Percentiles rank a stretch among this genome's conserved stretches.
Evolutionary conservation across 2,329 filamentous ascomycete species (phyloP).

Genomic region (Plectosphaerella cucumerina): DNA sequence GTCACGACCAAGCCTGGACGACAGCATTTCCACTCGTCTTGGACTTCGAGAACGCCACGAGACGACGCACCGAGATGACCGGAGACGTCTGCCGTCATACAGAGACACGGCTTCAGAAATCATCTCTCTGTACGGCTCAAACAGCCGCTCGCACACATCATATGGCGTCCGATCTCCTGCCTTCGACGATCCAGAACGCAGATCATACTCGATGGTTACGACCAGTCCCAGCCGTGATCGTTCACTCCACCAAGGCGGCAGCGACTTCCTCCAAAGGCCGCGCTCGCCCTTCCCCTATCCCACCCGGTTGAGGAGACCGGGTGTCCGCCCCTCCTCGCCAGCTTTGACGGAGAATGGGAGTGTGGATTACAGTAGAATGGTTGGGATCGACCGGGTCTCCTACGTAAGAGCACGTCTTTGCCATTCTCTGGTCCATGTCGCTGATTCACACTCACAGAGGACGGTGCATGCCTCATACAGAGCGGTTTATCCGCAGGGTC

Average conservation of each 20-base stretch:
- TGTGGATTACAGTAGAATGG: constrained; percentile 46
- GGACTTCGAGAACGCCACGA: constrained; percentile 26
- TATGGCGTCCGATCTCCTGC: constrained; percentile 36
- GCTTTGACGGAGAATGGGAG: constrained; percentile 42
- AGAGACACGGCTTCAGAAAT: constrained; percentile 51
- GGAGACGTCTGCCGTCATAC: constrained; percentile 41
- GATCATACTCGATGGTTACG: constrained; percentile 53
- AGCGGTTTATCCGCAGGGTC: constrained; percentile 27
- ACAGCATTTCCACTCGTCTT: constrained; percentile 18
- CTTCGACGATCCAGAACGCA: constrained; percentile 37
- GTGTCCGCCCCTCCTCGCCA: constrained; percentile 44
- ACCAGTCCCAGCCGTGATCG: constrained; percentile 41
- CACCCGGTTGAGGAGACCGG: constrained; percentile 50
- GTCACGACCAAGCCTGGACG: constrained; percentile 23
- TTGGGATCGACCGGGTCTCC: constrained; percentile 43
- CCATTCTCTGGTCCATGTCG: neutral
- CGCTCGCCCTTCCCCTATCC: constrained; percentile 57
- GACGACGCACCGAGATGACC: constrained; percentile 31
- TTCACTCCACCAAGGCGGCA: constrained; percentile 41
- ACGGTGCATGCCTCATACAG: constrained; percentile 39
- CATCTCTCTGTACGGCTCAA: constrained; percentile 50
- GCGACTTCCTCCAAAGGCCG: constrained; percentile 41
- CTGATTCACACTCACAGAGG: constrained; percentile 29
- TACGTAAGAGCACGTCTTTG: constrained; percentile 30
- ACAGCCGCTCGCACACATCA: constrained; percentile 37